Evolutionary conservation across 768 basidiomycete genomes (phyloP).

Genomic region (Hortiboletus flavorubellus): DNA sequence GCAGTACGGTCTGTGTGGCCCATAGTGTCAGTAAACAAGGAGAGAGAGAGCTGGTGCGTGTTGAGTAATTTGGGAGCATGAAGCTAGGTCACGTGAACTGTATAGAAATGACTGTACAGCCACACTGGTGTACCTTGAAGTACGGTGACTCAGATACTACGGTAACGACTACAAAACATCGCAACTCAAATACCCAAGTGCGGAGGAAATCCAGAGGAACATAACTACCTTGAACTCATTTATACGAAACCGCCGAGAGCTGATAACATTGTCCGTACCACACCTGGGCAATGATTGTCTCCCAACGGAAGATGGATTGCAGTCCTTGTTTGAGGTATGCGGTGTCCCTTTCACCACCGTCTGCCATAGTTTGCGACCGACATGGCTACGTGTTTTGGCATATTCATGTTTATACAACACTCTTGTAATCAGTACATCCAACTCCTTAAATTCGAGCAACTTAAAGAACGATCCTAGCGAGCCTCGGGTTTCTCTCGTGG

Average conservation of each 20-base stretch:
- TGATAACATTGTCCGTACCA: constrained; percentile 19
- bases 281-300: constrained; percentile 15
- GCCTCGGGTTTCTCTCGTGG: constrained; percentile 3
- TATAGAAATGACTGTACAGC: background rate
- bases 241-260: constrained; percentile 22
- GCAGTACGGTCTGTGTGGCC: constrained; percentile 56
- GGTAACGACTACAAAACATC: too few relatives aligned
- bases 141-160: too few relatives aligned
- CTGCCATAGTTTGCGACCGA: constrained; percentile 58
- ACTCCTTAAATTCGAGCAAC: background rate
- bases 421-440: constrained; percentile 19
- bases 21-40: constrained; percentile 38
- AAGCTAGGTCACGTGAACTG: constrained; percentile 20
- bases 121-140: background rate
- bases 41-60: background rate
- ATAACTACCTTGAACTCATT: background rate
- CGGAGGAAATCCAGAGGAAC: too few relatives aligned
- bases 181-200: too few relatives aligned
- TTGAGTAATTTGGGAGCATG: background rate
- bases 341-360: constrained; percentile 47
- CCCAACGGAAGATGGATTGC: constrained; percentile 34
- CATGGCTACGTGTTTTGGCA: constrained; percentile 7
- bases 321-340: constrained; percentile 76
- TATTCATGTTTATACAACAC: constrained; percentile 19
- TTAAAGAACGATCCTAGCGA: constrained; percentile 23